A percentile compares a stretch with the other conserved stretches of the same genome.
Evolutionary conservation across 2,329 filamentous ascomycete species (phyloP).

Genomic region (Fusarium sp.): DNA sequence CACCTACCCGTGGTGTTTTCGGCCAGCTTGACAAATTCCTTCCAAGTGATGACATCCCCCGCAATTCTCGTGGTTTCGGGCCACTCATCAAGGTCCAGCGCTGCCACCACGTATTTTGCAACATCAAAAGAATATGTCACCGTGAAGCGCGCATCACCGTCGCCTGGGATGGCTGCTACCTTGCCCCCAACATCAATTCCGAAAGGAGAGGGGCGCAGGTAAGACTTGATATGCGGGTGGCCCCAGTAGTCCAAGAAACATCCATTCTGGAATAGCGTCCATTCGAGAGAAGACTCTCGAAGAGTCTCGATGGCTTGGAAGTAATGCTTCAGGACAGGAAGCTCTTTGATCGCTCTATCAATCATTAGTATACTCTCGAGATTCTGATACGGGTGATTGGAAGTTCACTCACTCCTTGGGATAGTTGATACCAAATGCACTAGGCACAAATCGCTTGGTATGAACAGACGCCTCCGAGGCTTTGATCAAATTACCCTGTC

Average conservation of each 20-base stretch:
- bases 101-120: not conserved
- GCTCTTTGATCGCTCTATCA: not conserved
- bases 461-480: not conserved
- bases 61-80: not conserved
- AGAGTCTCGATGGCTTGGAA: not conserved
- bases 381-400: not conserved
- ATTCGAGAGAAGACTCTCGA: not conserved
- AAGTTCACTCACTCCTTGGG: not conserved
- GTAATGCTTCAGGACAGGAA: not conserved
- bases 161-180: constrained; percentile 25
- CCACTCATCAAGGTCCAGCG: not conserved
- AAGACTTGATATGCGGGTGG: not conserved
- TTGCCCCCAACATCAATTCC: constrained; percentile 53
- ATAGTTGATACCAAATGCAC: not conserved
- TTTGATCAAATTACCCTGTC: not conserved
- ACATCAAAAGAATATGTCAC: not conserved
- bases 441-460: not conserved
- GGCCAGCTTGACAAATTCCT: not conserved
- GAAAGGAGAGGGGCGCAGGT: not conserved
- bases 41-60: not conserved
- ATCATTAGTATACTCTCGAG: not conserved
- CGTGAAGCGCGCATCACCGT: not conserved
- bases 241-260: constrained; percentile 12
- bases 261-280: constrained; percentile 3
- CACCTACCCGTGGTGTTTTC: not conserved